phyloP scores from a whole-genome alignment of 2,329 filamentous ascomycete genomes.

The Trichoderma hamatum region DNA sequence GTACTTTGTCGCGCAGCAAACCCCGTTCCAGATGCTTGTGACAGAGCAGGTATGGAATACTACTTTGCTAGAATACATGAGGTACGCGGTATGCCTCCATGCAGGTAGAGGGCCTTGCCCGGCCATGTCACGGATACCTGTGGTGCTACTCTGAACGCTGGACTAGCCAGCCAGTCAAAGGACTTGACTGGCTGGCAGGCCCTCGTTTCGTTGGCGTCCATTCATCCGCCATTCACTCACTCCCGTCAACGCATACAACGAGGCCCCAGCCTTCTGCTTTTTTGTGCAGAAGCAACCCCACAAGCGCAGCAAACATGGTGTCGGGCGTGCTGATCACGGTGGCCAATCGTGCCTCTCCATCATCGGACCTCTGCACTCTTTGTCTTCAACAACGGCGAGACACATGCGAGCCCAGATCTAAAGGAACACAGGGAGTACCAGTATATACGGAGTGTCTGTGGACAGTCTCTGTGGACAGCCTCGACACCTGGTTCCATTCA shows the following conservation, averaged over 20 bases:
- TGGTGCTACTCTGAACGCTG: neutral
- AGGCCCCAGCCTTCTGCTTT: neutral
- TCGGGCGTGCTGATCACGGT: neutral
- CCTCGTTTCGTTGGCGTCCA: neutral
- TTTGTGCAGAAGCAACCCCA: neutral
- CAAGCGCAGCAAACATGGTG: constrained; percentile 14
- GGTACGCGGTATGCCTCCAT: neutral
- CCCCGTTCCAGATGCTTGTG: constrained; percentile 19
- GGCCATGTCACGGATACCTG: constrained; percentile 3
- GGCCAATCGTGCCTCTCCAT: constrained; percentile 10
- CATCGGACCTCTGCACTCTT: neutral
- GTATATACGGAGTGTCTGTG: neutral
- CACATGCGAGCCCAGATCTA: neutral
- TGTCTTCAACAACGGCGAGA: neutral
- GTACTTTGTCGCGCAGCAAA: constrained; percentile 25
- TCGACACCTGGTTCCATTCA: constrained; percentile 23
- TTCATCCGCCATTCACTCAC: neutral
- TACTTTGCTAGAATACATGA: neutral
- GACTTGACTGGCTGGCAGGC: neutral
- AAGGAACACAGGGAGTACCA: neutral
- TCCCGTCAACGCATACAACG: neutral
- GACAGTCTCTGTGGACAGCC: neutral
- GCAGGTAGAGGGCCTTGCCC: neutral
- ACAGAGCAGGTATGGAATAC: neutral
- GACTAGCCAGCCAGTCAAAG: neutral